phyloP scores from a whole-genome alignment of 129 eudicot species.

The Tagetes erecta region DNA sequence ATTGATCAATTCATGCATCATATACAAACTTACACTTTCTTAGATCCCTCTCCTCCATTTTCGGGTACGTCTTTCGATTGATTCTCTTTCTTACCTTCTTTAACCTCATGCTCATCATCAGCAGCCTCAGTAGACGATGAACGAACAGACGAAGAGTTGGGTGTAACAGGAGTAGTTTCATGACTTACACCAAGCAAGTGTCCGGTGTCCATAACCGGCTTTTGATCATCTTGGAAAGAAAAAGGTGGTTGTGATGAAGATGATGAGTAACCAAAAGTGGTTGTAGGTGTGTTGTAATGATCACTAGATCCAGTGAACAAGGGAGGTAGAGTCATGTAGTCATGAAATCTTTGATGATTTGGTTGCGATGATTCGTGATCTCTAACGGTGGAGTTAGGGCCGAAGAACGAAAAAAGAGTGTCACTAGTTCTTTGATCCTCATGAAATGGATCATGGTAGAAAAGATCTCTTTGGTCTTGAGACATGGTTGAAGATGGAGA shows the following conservation, averaged over 20 bases:
- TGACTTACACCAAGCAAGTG: neutral
- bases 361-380: conserved; percentile 29
- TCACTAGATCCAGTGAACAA: conserved; percentile 52
- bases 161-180: neutral
- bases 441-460: conserved; percentile 59
- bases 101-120: conserved; percentile 46
- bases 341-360: conserved; percentile 45
- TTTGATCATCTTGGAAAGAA: conserved; percentile 37
- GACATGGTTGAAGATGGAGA: conserved; percentile 50
- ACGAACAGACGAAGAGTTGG: conserved; percentile 62
- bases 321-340: conserved; percentile 51
- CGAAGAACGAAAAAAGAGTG: conserved; percentile 35
- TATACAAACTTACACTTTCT: conserved; percentile 69
- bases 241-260: conserved; percentile 40
- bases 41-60: conserved; percentile 58
- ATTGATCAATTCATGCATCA: neutral
- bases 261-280: conserved; percentile 51
- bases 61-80: conserved; percentile 38
- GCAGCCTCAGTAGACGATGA: conserved; percentile 77
- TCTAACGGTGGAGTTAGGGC: conserved; percentile 30
- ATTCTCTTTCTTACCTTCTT: conserved; percentile 39
- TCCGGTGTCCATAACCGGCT: conserved; percentile 24
- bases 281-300: conserved; percentile 34
- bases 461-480: conserved; percentile 58
- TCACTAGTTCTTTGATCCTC: conserved; percentile 41